Percentiles rank a stretch among this genome's conserved stretches.
phyloP scores from a whole-genome alignment of 2,329 filamentous ascomycete genomes.

The Penicillium sp. region DNA sequence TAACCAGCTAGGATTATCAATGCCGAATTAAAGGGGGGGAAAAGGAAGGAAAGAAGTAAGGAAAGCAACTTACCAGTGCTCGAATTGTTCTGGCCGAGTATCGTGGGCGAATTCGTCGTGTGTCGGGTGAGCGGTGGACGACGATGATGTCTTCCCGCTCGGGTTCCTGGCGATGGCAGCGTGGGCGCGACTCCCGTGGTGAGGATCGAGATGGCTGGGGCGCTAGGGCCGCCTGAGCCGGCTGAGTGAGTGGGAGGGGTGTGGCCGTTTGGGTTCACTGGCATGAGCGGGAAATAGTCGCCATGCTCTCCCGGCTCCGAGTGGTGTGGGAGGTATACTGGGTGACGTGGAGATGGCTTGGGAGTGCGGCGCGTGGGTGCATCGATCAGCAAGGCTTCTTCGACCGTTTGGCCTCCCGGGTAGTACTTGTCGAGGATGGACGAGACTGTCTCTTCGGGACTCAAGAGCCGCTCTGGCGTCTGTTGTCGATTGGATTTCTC shows the following conservation, averaged over 20 bases:
- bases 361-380: conserved; percentile 71
- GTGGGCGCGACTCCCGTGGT: conserved; percentile 72
- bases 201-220: conserved; percentile 71
- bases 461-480: conserved; percentile 62
- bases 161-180: conserved; percentile 74
- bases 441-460: conserved; percentile 79
- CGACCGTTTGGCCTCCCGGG: conserved; percentile 77
- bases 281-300: conserved; percentile 78
- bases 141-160: conserved; percentile 50
- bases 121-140: conserved; percentile 58
- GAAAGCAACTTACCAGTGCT: conserved; percentile 31
- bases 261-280: conserved; percentile 36
- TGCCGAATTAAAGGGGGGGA: too few species aligned
- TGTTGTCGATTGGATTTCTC: conserved; percentile 44
- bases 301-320: conserved; percentile 64
- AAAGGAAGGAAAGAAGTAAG: too few species aligned
- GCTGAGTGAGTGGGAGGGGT: conserved; percentile 40
- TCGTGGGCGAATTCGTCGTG: conserved; percentile 75
- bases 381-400: conserved; percentile 88
- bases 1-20: too few species aligned
- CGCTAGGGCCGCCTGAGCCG: conserved; percentile 36
- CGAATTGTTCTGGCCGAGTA: conserved; percentile 47
- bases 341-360: conserved; percentile 65
- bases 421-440: conserved; percentile 75
- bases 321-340: conserved; percentile 43